Conservation (phyloP, 2,329 filamentous ascomycete genomes). For the Phialophora verrucosa region DNA sequence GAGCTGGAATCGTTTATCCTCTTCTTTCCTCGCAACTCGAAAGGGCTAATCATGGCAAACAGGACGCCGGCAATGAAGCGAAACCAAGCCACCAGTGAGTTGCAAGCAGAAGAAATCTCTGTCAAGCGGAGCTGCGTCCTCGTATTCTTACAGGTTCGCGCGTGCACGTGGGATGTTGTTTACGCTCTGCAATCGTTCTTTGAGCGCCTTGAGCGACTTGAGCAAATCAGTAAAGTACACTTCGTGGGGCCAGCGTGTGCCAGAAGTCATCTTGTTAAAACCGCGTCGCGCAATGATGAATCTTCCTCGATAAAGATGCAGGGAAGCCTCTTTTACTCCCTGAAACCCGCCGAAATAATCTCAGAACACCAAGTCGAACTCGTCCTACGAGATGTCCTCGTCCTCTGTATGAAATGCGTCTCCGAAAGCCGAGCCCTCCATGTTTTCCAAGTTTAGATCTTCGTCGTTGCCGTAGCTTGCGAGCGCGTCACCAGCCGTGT, state of each 20-base stretch:
- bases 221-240: neutral
- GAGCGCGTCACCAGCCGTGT: slow-evolving; percentile 74
- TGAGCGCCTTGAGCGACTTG: neutral
- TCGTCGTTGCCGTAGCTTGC: slow-evolving; percentile 69
- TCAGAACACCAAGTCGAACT: neutral
- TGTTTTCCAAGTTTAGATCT: slow-evolving; percentile 62
- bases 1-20: neutral
- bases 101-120: slow-evolving; percentile 15
- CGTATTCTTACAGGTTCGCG: slow-evolving; percentile 13
- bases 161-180: slow-evolving; percentile 15
- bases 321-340: no score
- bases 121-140: slow-evolving; percentile 8
- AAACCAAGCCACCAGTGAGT: neutral
- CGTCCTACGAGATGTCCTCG: slow-evolving; percentile 41
- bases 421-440: slow-evolving; percentile 82
- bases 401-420: slow-evolving; percentile 74
- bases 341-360: no score
- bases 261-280: neutral
- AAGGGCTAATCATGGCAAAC: neutral
- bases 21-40: neutral
- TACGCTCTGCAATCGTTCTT: neutral
- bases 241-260: neutral
- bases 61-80: neutral
- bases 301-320: no score
- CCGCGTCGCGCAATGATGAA: no score